Evolutionary conservation across 179 eudicot species (phyloP).

Genomic region (Sideroxylon spinosum): DNA sequence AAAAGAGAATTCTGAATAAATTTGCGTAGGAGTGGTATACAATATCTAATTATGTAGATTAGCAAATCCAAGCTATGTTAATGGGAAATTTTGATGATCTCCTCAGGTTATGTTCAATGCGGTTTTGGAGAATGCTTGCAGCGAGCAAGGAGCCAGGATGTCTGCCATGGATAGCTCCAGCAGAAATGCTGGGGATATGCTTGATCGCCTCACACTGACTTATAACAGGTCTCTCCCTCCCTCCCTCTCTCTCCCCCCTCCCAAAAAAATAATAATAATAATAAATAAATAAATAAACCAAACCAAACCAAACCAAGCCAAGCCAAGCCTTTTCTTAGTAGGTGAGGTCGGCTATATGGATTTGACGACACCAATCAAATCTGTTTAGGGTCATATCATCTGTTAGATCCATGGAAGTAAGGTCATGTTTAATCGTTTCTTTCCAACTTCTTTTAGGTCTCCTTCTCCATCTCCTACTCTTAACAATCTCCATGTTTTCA

Average conservation of each 20-base stretch:
- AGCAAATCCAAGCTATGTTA: not conserved
- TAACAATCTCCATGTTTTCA: too few species aligned
- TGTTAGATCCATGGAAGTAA: too few species aligned
- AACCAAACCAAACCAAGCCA: too few species aligned
- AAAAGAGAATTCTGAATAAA: not conserved
- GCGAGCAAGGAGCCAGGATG: slow-evolving; percentile 98
- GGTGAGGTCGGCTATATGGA: too few species aligned
- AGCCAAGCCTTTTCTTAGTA: too few species aligned
- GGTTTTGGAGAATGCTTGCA: slow-evolving; percentile 89
- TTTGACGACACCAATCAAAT: too few species aligned
- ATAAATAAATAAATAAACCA: too few species aligned
- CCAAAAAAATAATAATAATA: not conserved
- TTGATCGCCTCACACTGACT: slow-evolving; percentile 84
- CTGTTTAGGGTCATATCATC: too few species aligned
- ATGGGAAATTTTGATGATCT: not conserved
- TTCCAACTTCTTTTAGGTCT: too few species aligned
- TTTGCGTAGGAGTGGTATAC: not conserved
- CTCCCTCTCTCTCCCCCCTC: slow-evolving; percentile 19
- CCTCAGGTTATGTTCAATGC: slow-evolving; percentile 86
- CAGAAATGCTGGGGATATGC: slow-evolving; percentile 96
- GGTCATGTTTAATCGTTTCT: too few species aligned
- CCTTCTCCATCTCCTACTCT: too few species aligned
- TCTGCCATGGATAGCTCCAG: slow-evolving; percentile 98
- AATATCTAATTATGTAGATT: not conserved
- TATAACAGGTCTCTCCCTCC: slow-evolving; percentile 66